Percentiles rank a stretch among this genome's conserved stretches.
Conservation (phyloP, 208 protist species). For the Wallacemonas rigidus region DNA sequence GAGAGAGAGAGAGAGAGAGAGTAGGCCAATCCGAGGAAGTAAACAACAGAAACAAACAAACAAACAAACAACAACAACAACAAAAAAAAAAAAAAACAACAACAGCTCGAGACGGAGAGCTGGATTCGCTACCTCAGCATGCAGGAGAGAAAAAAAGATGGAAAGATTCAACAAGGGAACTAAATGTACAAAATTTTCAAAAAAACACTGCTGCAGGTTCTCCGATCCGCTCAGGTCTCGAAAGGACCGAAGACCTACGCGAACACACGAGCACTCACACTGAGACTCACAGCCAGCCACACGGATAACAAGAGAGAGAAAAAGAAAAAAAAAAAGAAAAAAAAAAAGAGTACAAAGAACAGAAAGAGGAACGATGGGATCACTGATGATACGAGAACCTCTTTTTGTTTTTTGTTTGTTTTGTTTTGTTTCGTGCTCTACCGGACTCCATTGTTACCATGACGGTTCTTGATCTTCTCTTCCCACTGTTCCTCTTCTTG, state of each 20-base stretch:
- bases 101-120: not conserved
- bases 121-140: not conserved
- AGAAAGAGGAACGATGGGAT: not conserved
- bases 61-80: conserved; percentile 16
- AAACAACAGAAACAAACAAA: not conserved
- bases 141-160: conserved; percentile 1
- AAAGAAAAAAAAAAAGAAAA: not conserved
- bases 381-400: not conserved
- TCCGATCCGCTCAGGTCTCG: no score
- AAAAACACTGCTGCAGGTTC: no score
- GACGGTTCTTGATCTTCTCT: no score
- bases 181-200: not conserved
- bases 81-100: not conserved
- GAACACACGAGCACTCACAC: no score
- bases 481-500: no score
- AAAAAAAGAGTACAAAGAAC: conserved; percentile 1
- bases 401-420: not conserved
- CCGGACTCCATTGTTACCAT: no score
- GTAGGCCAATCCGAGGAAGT: not conserved
- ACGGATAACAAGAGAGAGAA: not conserved
- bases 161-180: not conserved
- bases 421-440: not conserved
- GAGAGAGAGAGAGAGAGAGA: no score
- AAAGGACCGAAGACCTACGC: no score
- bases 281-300: not conserved